Base-by-base conservation (phyloP, 371 early-diverging fungal genomes). In the Syncephalastrum monosporum region DNA sequence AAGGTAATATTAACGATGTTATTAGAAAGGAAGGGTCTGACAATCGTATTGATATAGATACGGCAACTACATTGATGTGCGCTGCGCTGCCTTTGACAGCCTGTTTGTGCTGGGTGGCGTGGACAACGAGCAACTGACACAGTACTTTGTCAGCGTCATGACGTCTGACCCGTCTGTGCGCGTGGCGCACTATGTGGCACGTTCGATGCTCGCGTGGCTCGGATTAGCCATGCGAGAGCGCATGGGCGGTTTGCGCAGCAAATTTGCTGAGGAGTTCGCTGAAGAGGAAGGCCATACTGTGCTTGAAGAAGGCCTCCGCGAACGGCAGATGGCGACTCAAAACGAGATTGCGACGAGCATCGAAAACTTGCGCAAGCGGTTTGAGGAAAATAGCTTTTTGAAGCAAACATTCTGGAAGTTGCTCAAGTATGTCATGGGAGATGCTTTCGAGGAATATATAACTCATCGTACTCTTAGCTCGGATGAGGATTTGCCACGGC, bases 61-160 rank as follows among this genome's bases (percentile, higher is more conserved):
- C 49, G 87, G 86, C 13, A 88, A 88, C 41, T 88, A 79, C 58
- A 47, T 80, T 0, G 74, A 78, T 3, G 83, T 91, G 21, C 82
- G 92, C 61, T 85, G 48, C 68, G 77, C 1, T 1, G 90, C 91
- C 0, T 74, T 90, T 19, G 86, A 85, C 27, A 85, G 84, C 21
- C 65, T 92, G 5, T 67, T 90, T 27, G 60, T 85, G 42, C 70
- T 89, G 43, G 82, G 82, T 53, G 88, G 87, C 0, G 56, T 87
- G 44, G 69, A 75, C 15, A 76, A 80, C 47, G 57, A 66, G 24
- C 62, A 60, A 14, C 56, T 82, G 0, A 67, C 71, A 5, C 68
- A 72, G 24, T 89, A 88, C 54, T 60, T 88, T 19, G 59, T 84
- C 23, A 67, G 61, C 15, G 64, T 88, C 45, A 79, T 87, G 21